Percentiles rank a stretch among this genome's conserved stretches.
These are phyloP conservation scores for Tetraselmis striata DNA, from an alignment of 139 green algal species.

Conservation along the genomic window DNA sequence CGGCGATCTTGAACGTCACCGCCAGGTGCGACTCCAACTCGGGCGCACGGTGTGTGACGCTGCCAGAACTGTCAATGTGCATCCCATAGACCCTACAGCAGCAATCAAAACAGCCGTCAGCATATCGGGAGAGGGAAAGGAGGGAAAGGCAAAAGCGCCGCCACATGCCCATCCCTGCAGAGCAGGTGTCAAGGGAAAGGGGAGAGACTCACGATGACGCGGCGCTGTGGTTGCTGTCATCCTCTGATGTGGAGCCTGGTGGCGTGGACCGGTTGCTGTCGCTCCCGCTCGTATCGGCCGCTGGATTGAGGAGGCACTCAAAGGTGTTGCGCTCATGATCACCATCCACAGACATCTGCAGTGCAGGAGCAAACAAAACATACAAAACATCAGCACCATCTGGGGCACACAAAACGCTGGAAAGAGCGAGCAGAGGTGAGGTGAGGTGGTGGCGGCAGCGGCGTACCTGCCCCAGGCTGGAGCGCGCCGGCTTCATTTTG, in stretches of 20 bases:
- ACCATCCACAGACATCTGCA: neutral
- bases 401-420: no score
- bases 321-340: neutral
- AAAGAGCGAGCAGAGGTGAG: no score
- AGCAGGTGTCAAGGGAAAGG: no score
- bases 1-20: slow-evolving; percentile 13
- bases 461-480: neutral
- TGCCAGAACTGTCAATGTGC: neutral
- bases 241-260: neutral
- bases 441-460: no score
- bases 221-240: slow-evolving; percentile 6
- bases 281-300: slow-evolving; percentile 1
- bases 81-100: neutral
- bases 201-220: no score
- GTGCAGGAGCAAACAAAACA: no score
- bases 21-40: neutral
- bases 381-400: no score
- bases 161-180: no score
- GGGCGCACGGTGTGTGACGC: no score
- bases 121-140: no score
- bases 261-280: slow-evolving; percentile 2
- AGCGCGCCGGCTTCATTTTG: neutral
- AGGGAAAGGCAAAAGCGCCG: no score
- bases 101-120: no score
- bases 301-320: neutral